Evolutionary conservation across 805 yeast species (phyloP).

Genomic region (Saturnispora gosingensis): DNA sequence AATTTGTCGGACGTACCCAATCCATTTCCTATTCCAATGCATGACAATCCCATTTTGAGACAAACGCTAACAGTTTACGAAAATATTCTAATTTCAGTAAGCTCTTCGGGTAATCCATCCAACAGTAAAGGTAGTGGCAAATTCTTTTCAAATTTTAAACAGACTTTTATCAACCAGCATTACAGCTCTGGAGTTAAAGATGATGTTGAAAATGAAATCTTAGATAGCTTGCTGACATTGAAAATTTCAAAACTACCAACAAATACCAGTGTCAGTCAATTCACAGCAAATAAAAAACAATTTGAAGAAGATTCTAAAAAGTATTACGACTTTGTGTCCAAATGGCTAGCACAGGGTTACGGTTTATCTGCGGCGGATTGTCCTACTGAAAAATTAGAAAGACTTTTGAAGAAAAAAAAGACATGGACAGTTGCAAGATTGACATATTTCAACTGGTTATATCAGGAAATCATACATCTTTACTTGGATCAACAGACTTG

Average conservation of each 20-base stretch:
- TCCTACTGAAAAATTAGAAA: slow-evolving; percentile 22
- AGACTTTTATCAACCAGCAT: slow-evolving; percentile 13
- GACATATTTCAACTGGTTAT: slow-evolving; percentile 24
- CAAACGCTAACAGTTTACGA: slow-evolving; percentile 24
- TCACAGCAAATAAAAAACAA: slow-evolving; percentile 15
- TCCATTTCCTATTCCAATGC: slow-evolving; percentile 24
- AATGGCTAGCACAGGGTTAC: slow-evolving; percentile 27
- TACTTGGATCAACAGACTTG: slow-evolving; percentile 10
- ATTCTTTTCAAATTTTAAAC: slow-evolving; percentile 13
- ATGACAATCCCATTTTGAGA: slow-evolving; percentile 32
- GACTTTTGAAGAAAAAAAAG: slow-evolving; percentile 24
- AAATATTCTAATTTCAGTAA: slow-evolving; percentile 14
- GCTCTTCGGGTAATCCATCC: slow-evolving; percentile 13
- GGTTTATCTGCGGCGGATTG: slow-evolving; percentile 4
- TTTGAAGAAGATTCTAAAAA: slow-evolving; percentile 31
- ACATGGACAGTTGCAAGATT: slow-evolving; percentile 25
- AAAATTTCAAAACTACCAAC: slow-evolving; percentile 7
- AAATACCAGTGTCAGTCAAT: slow-evolving; percentile 2
- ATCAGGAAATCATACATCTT: slow-evolving; percentile 19
- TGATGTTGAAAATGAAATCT: slow-evolving; percentile 9
- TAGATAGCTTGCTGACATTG: not conserved
- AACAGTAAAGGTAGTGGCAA: slow-evolving; percentile 12
- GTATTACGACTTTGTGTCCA: slow-evolving; percentile 30
- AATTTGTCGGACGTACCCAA: slow-evolving; percentile 5
- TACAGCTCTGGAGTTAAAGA: not conserved